Base-by-base conservation (phyloP, 202 grass and related monocot species). In the Alloteropsis angusta region DNA sequence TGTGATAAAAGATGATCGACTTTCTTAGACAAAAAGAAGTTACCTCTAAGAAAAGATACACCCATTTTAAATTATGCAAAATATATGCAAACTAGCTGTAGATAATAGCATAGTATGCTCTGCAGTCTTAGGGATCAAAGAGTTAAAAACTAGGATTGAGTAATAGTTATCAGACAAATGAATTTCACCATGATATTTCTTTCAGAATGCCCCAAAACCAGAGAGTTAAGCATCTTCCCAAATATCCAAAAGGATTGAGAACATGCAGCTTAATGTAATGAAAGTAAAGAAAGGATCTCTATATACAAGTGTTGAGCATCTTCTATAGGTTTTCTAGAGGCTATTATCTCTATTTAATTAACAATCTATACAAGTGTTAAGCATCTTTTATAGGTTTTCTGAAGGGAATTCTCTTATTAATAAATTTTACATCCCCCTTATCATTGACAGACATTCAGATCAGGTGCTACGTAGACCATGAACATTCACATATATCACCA, bases 211-310 rank as follows among this genome's bases (percentile, higher is more conserved):
- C 21, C 15, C 0, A 66, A 68, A 82, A 65, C 0, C 8, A 72
- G 36, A 80, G 63, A 38, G 17, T 28, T 23, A 46, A 52, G 65
- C 48, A 38, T 38, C 73, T 74, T 11, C 23, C 28, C 44, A 58
- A 85, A 68, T 44, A 41, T 80, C 41, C 49, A 59, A 68, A 52
- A 37, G 9, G 35, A 71, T 60, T 60, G 38, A 52, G 25, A 52
- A 83, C 57, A 72, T n/a, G 14, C 66, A 55, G 49, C 12, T 49
- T 57, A 42, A 17, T 57, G 65, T 34, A 82, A 68, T 50, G 16
- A 28, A 78, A 36, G 3, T 18, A 47, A 45, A 44, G 11, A 4
- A 78, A 70, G 18, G 35, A 47, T 45, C 15, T 55, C 56, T 74
- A 59, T 18, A 49, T 36, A 68, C 65, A 68, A 68, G 25, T 45